A percentile compares a stretch with the other conserved stretches of the same genome.
Conservation (phyloP, 371 early-diverging fungal genomes). For the Apophysomyces variabilis region DNA sequence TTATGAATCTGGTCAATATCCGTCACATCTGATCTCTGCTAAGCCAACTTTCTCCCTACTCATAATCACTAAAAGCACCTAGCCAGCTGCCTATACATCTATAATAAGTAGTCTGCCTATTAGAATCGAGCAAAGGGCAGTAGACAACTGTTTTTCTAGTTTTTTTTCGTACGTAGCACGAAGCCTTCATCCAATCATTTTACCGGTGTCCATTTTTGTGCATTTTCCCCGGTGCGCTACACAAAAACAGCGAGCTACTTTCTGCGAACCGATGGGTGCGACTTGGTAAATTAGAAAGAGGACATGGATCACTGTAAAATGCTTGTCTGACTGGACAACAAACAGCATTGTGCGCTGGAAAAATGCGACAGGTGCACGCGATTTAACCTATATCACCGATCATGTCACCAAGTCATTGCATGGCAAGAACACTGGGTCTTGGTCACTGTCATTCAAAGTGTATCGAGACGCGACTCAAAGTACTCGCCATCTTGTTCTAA, state of each 20-base stretch:
- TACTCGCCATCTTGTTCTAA: slow-evolving; percentile 13
- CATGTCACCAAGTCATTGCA: slow-evolving; percentile 55
- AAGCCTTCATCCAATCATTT: too few species aligned
- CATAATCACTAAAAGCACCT: too few species aligned
- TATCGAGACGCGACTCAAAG: slow-evolving; percentile 43
- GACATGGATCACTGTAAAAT: not conserved
- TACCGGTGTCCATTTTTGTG: too few species aligned
- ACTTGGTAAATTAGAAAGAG: slow-evolving; percentile 31
- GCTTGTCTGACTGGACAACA: not conserved
- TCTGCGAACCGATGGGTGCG: slow-evolving; percentile 31
- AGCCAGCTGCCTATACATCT: too few species aligned
- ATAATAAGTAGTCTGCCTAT: too few species aligned
- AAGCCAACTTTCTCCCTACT: too few species aligned
- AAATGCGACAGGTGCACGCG: slow-evolving; percentile 59
- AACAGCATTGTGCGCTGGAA: slow-evolving; percentile 57
- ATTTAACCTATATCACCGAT: slow-evolving; percentile 50
- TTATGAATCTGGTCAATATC: too few species aligned
- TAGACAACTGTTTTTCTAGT: too few species aligned
- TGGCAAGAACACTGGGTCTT: slow-evolving; percentile 53
- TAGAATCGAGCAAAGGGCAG: too few species aligned
- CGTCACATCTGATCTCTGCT: too few species aligned
- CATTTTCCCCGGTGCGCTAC: not conserved
- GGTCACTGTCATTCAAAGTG: slow-evolving; percentile 52
- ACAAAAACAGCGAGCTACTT: slow-evolving; percentile 4
- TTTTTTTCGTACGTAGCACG: too few species aligned